Percentiles rank a stretch among this genome's conserved stretches.
Conservation (phyloP, 768 basidiomycete species). For the Fistulinella prunicolor region DNA sequence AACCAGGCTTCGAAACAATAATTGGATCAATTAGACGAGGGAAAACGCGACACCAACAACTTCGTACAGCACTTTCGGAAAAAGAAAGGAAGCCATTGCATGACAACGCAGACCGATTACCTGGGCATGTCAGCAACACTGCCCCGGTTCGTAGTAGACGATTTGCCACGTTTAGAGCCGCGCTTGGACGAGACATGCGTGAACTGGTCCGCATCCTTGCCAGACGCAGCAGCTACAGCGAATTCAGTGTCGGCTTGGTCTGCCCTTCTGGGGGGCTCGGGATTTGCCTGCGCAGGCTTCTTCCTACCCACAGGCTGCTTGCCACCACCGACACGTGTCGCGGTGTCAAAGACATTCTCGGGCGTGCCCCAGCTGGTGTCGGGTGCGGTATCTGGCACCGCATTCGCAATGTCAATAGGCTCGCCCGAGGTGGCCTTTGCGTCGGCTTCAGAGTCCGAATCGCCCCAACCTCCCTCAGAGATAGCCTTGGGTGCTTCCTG, state of each 20-base stretch:
- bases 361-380: slow-evolving; percentile 21
- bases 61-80: too few relatives aligned
- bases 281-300: slow-evolving; percentile 11
- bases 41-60: too few relatives aligned
- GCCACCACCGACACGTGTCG: slow-evolving; percentile 5
- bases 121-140: slow-evolving; percentile 17
- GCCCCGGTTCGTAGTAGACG: slow-evolving; percentile 28
- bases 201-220: neutral
- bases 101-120: too few relatives aligned
- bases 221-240: neutral
- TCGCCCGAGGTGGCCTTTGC: too few relatives aligned
- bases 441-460: slow-evolving; percentile 15
- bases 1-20: too few relatives aligned
- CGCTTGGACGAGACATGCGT: slow-evolving; percentile 13
- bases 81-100: too few relatives aligned
- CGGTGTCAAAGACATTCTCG: slow-evolving; percentile 23
- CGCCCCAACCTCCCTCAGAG: slow-evolving; percentile 20
- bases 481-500: slow-evolving; percentile 15
- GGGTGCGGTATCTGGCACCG: slow-evolving; percentile 20
- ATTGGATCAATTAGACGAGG: too few relatives aligned
- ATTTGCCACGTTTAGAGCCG: slow-evolving; percentile 10
- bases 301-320: slow-evolving; percentile 5
- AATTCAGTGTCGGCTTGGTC: slow-evolving; percentile 25
- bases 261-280: slow-evolving; percentile 21
- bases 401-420: slow-evolving; percentile 1